Conservation (phyloP, 108 stramenopile species). For the Bacterosira constricta region DNA sequence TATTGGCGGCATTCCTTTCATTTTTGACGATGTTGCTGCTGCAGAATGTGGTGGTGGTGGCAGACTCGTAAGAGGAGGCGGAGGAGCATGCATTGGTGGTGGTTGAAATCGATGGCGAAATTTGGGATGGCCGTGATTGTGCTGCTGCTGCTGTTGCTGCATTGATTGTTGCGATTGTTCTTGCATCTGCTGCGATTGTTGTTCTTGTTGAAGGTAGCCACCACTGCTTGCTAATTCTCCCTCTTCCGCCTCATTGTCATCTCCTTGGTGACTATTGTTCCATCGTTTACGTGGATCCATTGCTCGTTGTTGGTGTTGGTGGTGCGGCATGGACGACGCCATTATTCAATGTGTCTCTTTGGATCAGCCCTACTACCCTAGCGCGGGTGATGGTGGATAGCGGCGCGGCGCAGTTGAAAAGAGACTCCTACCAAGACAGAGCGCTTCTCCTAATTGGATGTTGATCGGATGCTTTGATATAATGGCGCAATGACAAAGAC, state of each 20-base stretch:
- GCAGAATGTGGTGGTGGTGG: background rate
- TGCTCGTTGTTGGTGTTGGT: background rate
- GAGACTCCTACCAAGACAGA: too few species aligned
- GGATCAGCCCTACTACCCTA: too few species aligned
- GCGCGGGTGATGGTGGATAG: too few species aligned
- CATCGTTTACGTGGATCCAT: background rate
- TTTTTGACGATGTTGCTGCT: background rate
- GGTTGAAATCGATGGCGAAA: slow-evolving; percentile 20
- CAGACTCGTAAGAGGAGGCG: too few species aligned
- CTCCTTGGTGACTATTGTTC: background rate
- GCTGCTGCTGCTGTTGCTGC: background rate
- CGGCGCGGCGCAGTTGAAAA: too few species aligned
- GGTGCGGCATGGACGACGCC: background rate
- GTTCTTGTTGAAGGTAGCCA: too few species aligned
- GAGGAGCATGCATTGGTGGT: too few species aligned
- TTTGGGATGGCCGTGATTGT: background rate
- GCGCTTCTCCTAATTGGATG: too few species aligned
- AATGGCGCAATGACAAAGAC: too few species aligned
- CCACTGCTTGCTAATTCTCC: background rate
- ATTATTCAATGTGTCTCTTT: too few species aligned
- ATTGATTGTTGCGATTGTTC: background rate
- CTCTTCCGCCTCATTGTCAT: background rate
- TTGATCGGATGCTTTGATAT: too few species aligned
- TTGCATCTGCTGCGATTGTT: too few species aligned
- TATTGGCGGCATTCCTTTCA: background rate